Evolutionary conservation across 1,284 basidiomycete species (phyloP).

Genomic region (Apiotrichum laibachii): DNA sequence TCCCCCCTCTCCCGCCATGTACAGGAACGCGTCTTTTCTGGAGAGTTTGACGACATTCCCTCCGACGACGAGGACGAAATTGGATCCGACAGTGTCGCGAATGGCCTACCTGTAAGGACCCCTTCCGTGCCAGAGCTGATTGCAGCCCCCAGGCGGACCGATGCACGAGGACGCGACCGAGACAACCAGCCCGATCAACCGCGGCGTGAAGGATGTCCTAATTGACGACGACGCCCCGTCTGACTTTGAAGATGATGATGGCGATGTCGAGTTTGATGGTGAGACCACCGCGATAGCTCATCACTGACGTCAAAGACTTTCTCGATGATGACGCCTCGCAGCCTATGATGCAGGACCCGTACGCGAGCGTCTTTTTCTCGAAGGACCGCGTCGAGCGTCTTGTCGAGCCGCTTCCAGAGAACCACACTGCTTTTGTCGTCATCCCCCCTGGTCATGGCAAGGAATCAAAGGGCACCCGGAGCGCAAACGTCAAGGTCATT

Average conservation of each 20-base stretch:
- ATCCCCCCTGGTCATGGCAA: neutral
- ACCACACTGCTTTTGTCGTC: constrained; percentile 4
- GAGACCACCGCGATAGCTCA: neutral
- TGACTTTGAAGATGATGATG: constrained; percentile 55
- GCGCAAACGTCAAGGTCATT: constrained; percentile 61
- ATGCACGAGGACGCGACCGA: neutral
- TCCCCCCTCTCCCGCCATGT: neutral
- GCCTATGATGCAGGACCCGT: constrained; percentile 64
- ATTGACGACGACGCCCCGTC: constrained; percentile 23
- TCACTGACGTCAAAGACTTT: constrained; percentile 9
- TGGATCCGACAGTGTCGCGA: neutral
- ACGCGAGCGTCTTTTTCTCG: constrained; percentile 86
- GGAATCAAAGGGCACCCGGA: constrained; percentile 47
- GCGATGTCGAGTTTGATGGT: constrained; percentile 37
- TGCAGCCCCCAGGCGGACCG: constrained; percentile 4
- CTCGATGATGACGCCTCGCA: constrained; percentile 28
- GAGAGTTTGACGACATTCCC: constrained; percentile 67
- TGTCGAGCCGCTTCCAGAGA: constrained; percentile 71
- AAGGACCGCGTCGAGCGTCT: constrained; percentile 82
- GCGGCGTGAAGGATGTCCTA: constrained; percentile 1
- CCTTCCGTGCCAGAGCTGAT: neutral
- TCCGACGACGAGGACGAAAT: constrained; percentile 54
- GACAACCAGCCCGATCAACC: neutral
- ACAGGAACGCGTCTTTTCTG: constrained; percentile 56
- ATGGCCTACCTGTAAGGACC: constrained; percentile 7